Conservation (phyloP, 2,329 filamentous ascomycete species). For the Xylariaceae sp. region DNA sequence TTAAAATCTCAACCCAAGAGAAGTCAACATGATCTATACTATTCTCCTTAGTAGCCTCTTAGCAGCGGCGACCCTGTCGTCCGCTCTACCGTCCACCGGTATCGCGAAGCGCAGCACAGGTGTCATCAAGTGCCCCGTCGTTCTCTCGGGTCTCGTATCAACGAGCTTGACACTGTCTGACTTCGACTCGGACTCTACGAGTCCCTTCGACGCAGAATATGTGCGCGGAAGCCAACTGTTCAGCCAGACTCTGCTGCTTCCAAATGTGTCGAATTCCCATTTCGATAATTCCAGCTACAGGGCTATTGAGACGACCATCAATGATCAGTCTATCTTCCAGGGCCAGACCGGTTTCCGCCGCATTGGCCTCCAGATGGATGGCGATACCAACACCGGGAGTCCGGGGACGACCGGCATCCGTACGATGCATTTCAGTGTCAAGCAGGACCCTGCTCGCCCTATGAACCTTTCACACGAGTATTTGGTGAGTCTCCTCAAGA, state of each 20-base stretch:
- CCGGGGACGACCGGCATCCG: conserved; percentile 31
- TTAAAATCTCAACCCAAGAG: neutral
- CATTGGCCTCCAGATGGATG: conserved; percentile 40
- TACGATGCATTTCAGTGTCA: conserved; percentile 31
- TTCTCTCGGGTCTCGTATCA: conserved; percentile 27
- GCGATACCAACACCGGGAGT: conserved; percentile 37
- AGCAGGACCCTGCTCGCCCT: conserved; percentile 27
- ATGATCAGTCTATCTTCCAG: conserved; percentile 43
- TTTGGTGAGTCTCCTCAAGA: conserved; percentile 16
- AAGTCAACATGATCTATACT: conserved; percentile 21
- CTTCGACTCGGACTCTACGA: conserved; percentile 31
- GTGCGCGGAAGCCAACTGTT: conserved; percentile 27
- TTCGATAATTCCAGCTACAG: conserved; percentile 38
- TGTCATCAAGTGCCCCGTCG: conserved; percentile 25
- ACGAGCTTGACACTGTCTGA: conserved; percentile 23
- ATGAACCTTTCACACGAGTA: conserved; percentile 34
- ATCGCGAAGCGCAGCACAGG: conserved; percentile 22
- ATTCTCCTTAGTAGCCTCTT: conserved; percentile 20
- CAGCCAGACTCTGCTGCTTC: conserved; percentile 27
- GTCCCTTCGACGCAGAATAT: conserved; percentile 30
- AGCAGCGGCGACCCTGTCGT: conserved; percentile 13
- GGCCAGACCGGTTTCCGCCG: conserved; percentile 43
- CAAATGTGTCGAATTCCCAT: conserved; percentile 28
- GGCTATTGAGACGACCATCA: conserved; percentile 42
- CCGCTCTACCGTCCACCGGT: conserved; percentile 18